Evolutionary conservation across 805 yeast species (phyloP), one percentile per base, ranked within the genome.

Genomic region (Metschnikowia corniflorae): DNA sequence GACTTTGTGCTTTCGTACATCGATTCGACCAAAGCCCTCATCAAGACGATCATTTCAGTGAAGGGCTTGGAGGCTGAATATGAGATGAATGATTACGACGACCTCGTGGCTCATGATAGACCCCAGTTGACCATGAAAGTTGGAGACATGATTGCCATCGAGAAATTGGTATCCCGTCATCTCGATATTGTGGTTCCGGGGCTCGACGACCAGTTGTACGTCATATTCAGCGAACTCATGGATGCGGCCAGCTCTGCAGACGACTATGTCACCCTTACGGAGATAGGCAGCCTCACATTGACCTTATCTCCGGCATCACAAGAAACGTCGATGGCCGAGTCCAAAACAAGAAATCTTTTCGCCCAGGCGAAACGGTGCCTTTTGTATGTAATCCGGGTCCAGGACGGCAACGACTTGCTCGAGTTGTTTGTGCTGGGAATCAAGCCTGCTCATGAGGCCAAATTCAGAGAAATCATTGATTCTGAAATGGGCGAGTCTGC

Each of bases 281-380:
- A 77, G 22, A 60, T 75, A 39, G 75, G 78, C 0, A 66, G 58
- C 29, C 59, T 78, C 28, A 76, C 78, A 3, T 63, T 86, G 35
- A 75, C 71, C 35, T 63, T 86, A 44, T 80, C 81, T 53, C 74
- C 75, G 3, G 58, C 69, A 5, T 60, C 72, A 1, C 67, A 67
- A 43, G 71, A 73, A 33, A 68, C 64, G 16, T 64, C 72, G 6
- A 49, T 71, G 15, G 67, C 67, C 5, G 86, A 82, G 35, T 73
- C 79, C 1, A 80, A 78, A 51, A 60, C 72, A 25, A 74, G 73
- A 35, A 65, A 82, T 5, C 60, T 86, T 20, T 65, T 82, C 50
- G 73, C 86, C 35, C 88, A 86, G 53, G 87, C 84, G 0, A 91
- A 91, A 57, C 68, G 95, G 44, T 82, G 88, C 47, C 63, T 89